Base-by-base conservation (phyloP, 2,329 filamentous ascomycete genomes). In the Claviceps sp. region DNA sequence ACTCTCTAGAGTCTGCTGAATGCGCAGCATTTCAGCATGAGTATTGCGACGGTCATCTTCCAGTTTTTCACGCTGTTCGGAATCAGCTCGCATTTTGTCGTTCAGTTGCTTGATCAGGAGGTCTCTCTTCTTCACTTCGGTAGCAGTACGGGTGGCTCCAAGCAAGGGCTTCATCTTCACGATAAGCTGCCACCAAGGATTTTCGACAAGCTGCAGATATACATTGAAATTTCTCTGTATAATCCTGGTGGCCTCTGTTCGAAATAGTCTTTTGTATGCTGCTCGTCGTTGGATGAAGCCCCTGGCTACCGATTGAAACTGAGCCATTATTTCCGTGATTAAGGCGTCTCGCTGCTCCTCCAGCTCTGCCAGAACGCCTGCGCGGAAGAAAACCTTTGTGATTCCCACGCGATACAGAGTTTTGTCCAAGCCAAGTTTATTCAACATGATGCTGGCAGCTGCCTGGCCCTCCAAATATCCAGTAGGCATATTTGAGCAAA, bases 351-450 rank as follows among this genome's bases (percentile, higher is more conserved):
- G 84, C 65, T 94, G 87, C 67, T 97, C 94, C 78, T 99, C 93
- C 14, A 99, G 75, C 66, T 98, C 93, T 40, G 93, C 93, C 47
- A 99, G 77, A 2, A 99, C 91, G 54, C 93, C 93, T 44, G 93
- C 89, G 56, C 94, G 80, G 77, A 98, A 98, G 72, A 98, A 98
- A 13, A 98, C 91, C 68, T 98, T 98, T 24, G 89, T 96, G 53
- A 96, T 74, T 60, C 93, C 93, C 53, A 99, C 89, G 22, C 94
- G 86, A 67, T 94, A 98, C 57, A 95, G 79, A 11, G 88, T 78
- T 57, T 77, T 84, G 65, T 98, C 93, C 59, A 98, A 76, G 17
- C 83, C 83, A 44, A 98, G 80, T 66, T 88, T 90, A 60, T 94
- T 87, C 5, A 98, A 78, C 77, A 98, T 97, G 55, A 93, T 78